Base-by-base conservation (phyloP, 208 protist genomes). In the Zelonia costaricensis region DNA sequence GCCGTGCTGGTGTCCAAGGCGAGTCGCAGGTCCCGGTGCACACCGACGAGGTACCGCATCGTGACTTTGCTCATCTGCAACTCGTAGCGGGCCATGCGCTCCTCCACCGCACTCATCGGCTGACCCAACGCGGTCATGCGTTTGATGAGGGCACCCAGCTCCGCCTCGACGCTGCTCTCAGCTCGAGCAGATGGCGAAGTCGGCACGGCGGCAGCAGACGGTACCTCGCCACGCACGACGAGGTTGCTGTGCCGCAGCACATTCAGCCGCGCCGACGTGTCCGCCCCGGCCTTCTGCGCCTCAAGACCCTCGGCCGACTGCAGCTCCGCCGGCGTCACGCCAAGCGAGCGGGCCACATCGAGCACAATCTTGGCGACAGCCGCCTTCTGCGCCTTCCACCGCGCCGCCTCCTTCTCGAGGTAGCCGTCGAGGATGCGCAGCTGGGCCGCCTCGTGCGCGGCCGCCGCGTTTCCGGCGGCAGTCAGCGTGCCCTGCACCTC, bases 21-120 rank as follows among this genome's bases (percentile, higher is more conserved):
- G 1, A 62, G 15, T 56, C 89, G 78, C 20, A 96, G 43, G 25
- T 93, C 85, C 46, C 57, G 68, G 59, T 96, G 86, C 18, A 96
- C 55, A 3, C 90, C 90, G 3, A 96, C 85, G 18, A 91, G 76
- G 58, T 96, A 96, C 10, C 90, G 86, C 86, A 96, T 88, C 25
- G 59, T 77, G 16, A 70, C 85, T 31, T 86, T 82, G 9, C 61
- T 55, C 62, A 93, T 66, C 10, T 80, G 40, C 16, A 96, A 69
- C 68, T 96, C 90, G 51, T 84, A 89, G 16, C 79, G 66, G 0
- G 90, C 90, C 72, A 96, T 78, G 42, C 82, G 61, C 42, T 75
- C 62, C 31, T 96, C 90, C 1, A 47, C 7, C 0, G 40, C 35
- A 0, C 69, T 74, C 7, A 96, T 60, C 3, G 77, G 70, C 6